A percentile compares a stretch with the other conserved stretches of the same genome.
phyloP scores from a whole-genome alignment of 768 basidiomycete species.

The Macrolepiota dolichaula region DNA sequence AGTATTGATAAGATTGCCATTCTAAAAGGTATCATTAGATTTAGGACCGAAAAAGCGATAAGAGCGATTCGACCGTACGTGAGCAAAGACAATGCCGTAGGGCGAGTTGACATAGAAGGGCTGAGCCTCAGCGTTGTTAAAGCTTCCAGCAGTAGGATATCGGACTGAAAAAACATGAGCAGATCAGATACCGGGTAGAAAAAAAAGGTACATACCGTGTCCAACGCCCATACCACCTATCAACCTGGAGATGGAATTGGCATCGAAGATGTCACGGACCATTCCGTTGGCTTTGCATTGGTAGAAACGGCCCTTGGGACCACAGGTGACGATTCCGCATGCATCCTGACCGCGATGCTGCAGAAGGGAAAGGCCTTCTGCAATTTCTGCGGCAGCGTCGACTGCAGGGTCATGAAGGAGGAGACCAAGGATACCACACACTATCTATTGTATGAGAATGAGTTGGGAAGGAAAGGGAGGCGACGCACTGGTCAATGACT shows the following conservation, averaged over 20 bases:
- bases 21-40: slow-evolving; percentile 44
- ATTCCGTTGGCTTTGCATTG: slow-evolving; percentile 99
- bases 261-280: slow-evolving; percentile 96
- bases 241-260: slow-evolving; percentile 67
- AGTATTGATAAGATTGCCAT: slow-evolving; percentile 98
- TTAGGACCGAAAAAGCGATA: background rate
- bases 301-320: slow-evolving; percentile 90
- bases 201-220: slow-evolving; percentile 61
- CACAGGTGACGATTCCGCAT: slow-evolving; percentile 95
- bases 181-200: slow-evolving; percentile 1
- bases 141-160: slow-evolving; percentile 97
- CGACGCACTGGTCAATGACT: background rate
- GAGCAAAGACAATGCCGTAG: slow-evolving; percentile 96
- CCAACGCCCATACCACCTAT: slow-evolving; percentile 97
- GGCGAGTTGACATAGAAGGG: slow-evolving; percentile 99
- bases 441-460: slow-evolving; percentile 20
- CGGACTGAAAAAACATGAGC: slow-evolving; percentile 57
- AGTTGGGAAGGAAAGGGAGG: background rate
- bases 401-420: slow-evolving; percentile 73
- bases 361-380: slow-evolving; percentile 90
- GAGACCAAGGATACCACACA: slow-evolving; percentile 94
- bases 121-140: slow-evolving; percentile 95
- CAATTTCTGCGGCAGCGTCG: slow-evolving; percentile 84
- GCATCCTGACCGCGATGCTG: slow-evolving; percentile 99
- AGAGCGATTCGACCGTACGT: slow-evolving; percentile 52